phyloP scores from a whole-genome alignment of 805 yeast genomes.

The Kuraishia floccosa region DNA sequence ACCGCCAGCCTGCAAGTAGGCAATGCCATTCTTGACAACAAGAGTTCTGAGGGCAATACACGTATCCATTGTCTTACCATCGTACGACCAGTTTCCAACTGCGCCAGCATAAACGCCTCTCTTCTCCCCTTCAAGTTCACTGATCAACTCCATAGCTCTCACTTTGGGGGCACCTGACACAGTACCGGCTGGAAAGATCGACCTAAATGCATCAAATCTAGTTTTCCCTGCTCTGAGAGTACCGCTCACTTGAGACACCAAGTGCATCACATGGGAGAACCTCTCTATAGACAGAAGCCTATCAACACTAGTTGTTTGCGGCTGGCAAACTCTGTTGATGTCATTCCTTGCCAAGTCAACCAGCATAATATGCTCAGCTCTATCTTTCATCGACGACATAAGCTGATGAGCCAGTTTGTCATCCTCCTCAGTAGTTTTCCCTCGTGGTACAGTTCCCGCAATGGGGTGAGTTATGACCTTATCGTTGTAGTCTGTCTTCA shows the following conservation, averaged over 20 bases:
- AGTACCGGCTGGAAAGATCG: constrained; percentile 98
- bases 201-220: constrained; percentile 93
- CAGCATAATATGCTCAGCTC: constrained; percentile 98
- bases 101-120: constrained; percentile 99
- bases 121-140: constrained; percentile 81
- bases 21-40: constrained; percentile 85
- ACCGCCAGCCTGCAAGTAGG: constrained; percentile 97
- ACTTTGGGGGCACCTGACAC: constrained; percentile 98
- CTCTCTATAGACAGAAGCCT: constrained; percentile 82
- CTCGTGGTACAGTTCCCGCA: constrained; percentile 93
- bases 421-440: constrained; percentile 86
- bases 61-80: constrained; percentile 91
- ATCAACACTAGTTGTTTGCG: constrained; percentile 76
- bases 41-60: constrained; percentile 96
- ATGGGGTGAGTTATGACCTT: constrained; percentile 91
- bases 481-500: constrained; percentile 62
- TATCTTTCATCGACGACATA: constrained; percentile 71
- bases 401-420: constrained; percentile 69
- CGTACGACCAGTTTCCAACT: constrained; percentile 96
- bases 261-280: constrained; percentile 94
- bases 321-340: constrained; percentile 89
- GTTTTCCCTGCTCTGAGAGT: constrained; percentile 73
- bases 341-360: constrained; percentile 97
- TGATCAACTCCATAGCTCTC: constrained; percentile 89
- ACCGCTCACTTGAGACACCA: constrained; percentile 92